Evolutionary conservation across 768 basidiomycete genomes (phyloP).

Genomic region (Trametes villosa): DNA sequence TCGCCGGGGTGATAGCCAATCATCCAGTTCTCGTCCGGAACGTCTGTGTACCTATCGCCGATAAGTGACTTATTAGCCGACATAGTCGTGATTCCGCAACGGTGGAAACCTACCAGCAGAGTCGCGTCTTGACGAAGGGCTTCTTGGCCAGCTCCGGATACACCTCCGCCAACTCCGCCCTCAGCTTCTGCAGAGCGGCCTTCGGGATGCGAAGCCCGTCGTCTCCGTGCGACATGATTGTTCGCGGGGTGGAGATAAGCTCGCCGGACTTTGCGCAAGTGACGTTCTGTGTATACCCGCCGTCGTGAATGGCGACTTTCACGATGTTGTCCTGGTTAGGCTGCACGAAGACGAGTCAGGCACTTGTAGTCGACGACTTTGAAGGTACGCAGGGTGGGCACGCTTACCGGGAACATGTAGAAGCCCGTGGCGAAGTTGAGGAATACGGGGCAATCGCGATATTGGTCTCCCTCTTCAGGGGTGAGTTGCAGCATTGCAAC

Average conservation of each 20-base stretch:
- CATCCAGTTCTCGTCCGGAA: constrained; percentile 86
- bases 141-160: constrained; percentile 81
- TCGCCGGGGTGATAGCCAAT: constrained; percentile 73
- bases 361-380: not conserved
- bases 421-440: constrained; percentile 75
- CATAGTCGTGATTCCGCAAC: not conserved
- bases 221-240: constrained; percentile 59
- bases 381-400: not conserved
- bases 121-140: constrained; percentile 69
- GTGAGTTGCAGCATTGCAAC: constrained; percentile 80
- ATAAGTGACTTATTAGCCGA: not conserved
- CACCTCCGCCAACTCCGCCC: constrained; percentile 54
- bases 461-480: constrained; percentile 64
- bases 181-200: constrained; percentile 51
- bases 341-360: constrained; percentile 38
- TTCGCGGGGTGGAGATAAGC: constrained; percentile 76
- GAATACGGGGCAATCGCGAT: constrained; percentile 67
- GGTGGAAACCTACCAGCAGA: constrained; percentile 78
- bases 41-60: constrained; percentile 82
- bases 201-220: constrained; percentile 71
- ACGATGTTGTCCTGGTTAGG: constrained; percentile 70
- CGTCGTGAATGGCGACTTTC: constrained; percentile 78
- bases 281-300: constrained; percentile 63
- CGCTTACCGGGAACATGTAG: constrained; percentile 80
- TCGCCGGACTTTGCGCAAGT: constrained; percentile 33